Percentiles rank a stretch among this genome's conserved stretches.
Evolutionary conservation across 306 rosid genomes (phyloP).

Genomic region (Trifolium subterraneum): DNA sequence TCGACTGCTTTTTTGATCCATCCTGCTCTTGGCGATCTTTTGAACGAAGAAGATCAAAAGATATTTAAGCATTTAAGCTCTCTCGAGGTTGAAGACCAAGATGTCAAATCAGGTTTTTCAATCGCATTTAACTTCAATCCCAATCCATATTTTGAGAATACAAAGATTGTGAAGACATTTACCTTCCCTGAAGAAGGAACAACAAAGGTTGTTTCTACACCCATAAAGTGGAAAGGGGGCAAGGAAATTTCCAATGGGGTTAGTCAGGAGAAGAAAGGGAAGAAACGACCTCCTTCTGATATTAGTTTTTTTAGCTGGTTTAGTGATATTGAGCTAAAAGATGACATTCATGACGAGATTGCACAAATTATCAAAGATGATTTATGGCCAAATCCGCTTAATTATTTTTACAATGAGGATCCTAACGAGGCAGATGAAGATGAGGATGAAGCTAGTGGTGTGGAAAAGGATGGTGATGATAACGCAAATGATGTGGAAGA

Average conservation of each 20-base stretch:
- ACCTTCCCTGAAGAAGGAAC: slow-evolving; percentile 91
- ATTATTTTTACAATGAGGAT: slow-evolving; percentile 79
- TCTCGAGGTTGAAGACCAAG: slow-evolving; percentile 91
- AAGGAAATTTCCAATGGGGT: slow-evolving; percentile 84
- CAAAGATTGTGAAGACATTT: slow-evolving; percentile 79
- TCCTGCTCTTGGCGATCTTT: slow-evolving; percentile 75
- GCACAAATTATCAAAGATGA: slow-evolving; percentile 85
- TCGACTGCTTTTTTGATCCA: slow-evolving; percentile 87
- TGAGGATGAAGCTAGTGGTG: slow-evolving; percentile 76
- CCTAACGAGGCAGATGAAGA: slow-evolving; percentile 81
- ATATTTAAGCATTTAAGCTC: slow-evolving; percentile 84
- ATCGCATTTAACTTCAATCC: slow-evolving; percentile 75
- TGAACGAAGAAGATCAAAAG: slow-evolving; percentile 86
- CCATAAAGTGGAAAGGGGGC: slow-evolving; percentile 95
- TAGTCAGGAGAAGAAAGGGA: slow-evolving; percentile 79
- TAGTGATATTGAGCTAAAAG: slow-evolving; percentile 65
- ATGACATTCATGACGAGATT: slow-evolving; percentile 86
- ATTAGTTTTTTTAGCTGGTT: slow-evolving; percentile 90
- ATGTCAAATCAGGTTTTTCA: slow-evolving; percentile 88
- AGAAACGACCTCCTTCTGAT: slow-evolving; percentile 71
- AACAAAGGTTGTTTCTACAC: slow-evolving; percentile 77
- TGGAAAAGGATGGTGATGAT: slow-evolving; percentile 70
- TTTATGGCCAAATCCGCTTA: slow-evolving; percentile 94
- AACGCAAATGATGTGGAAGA: slow-evolving; percentile 39
- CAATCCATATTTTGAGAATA: slow-evolving; percentile 89